Base-by-base conservation (phyloP, 768 basidiomycete species). In the Tubosaeta sp. region DNA sequence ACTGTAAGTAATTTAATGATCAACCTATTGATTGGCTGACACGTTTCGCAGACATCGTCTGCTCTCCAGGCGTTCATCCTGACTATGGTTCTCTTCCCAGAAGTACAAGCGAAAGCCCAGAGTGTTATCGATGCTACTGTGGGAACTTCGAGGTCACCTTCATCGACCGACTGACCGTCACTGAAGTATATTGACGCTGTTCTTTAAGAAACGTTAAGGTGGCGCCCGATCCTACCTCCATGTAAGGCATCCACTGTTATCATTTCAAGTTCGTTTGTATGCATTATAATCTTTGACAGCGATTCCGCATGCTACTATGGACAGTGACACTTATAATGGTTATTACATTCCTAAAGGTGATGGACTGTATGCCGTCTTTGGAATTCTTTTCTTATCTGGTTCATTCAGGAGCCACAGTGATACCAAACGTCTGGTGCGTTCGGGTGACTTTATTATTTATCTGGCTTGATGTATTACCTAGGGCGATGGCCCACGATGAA, bases 31-130 rank as follows among this genome's bases (percentile, higher is more conserved):
- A 16, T n/a, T 18, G 18, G 22, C 35, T 30, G n/a, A 46, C 11
- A 7, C 7, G 30, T 31, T 35, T 1, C 49, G 18, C 31, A 67
- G 66, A 66, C 65, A 6, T 52, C 58, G 2, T 60, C 65, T 8
- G 47, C 55, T 8, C 52, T 74, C 12, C 57, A 54, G 31, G 64
- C 54, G 5, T 70, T 73, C 47, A 29, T 71, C n/a, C 63, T 69
- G 21, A 67, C 69, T 4, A 73, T 72, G 71, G 57, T 62, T 5
- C 57, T 60, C 14, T 59, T 67, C 48, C 72, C 69, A 2, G 59
- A 64, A 8, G 53, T 60, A 21, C 60, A 66, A 48, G 49, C 21
- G 25, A 63, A 54, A 31, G 71, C 68, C 3, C 71, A 68, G 38
- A 51, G 46, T 13, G 53, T 60, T 31, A 58, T 73, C n/a, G 67